These are phyloP conservation scores for Pyronema omphalodes DNA, from an alignment of 495 filamentous ascomycete species.

Conservation along the genomic window DNA sequence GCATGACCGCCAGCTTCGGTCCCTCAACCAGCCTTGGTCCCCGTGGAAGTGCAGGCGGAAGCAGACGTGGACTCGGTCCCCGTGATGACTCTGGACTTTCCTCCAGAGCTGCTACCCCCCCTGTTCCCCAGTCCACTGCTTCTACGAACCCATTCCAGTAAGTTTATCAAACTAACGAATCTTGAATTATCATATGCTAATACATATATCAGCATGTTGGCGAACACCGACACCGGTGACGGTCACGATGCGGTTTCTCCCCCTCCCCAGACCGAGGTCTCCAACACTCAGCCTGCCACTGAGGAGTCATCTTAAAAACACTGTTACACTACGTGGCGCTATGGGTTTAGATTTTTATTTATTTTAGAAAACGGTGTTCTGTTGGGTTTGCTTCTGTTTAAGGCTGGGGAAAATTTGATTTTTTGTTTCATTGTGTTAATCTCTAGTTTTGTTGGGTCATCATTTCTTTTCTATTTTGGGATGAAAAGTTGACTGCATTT, in stretches of 20 bases:
- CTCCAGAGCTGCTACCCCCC: constrained; percentile 75
- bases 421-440: constrained; percentile 9
- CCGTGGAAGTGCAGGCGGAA: constrained; percentile 68
- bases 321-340: constrained; percentile 10
- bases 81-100: constrained; percentile 60
- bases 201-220: constrained; percentile 14
- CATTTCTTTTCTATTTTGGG: constrained; percentile 9
- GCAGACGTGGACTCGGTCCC: constrained; percentile 46
- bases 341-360: constrained; percentile 9
- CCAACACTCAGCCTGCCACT: constrained; percentile 33
- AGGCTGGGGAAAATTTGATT: constrained; percentile 7
- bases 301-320: constrained; percentile 14
- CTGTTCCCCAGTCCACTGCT: constrained; percentile 46
- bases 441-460: constrained; percentile 11
- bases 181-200: constrained; percentile 8
- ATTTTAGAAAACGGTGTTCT: constrained; percentile 11
- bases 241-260: constrained; percentile 30
- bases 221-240: constrained; percentile 30
- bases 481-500: constrained; percentile 5
- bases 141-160: constrained; percentile 84
- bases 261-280: constrained; percentile 44
- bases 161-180: constrained; percentile 21
- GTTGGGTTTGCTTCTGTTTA: constrained; percentile 16
- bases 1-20: constrained; percentile 58
- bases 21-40: constrained; percentile 32